phyloP scores from a whole-genome alignment of 495 filamentous ascomycete genomes.

The Xylaria venustula region DNA sequence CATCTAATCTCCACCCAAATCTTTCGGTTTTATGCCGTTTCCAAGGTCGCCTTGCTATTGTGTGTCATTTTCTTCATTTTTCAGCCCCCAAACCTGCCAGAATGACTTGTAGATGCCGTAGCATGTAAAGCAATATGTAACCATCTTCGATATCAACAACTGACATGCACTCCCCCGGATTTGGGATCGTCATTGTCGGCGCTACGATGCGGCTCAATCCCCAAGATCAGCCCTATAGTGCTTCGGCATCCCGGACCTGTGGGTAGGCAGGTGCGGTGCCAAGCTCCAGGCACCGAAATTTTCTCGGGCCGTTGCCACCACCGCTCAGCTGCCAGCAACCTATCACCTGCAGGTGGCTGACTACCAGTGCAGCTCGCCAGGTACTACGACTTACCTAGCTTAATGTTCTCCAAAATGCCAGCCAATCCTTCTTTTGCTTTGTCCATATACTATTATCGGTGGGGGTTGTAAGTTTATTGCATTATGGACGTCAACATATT shows the following conservation, averaged over 20 bases:
- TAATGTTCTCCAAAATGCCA: too few relatives aligned
- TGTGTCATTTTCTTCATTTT: constrained; percentile 21
- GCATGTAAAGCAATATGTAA: constrained; percentile 16
- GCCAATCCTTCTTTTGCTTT: too few relatives aligned
- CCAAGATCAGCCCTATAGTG: constrained; percentile 33
- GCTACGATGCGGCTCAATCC: constrained; percentile 38
- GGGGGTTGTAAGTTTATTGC: too few relatives aligned
- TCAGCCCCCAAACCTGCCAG: not conserved
- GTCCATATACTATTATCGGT: too few relatives aligned
- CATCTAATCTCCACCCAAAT: constrained; percentile 1
- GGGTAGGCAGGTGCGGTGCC: constrained; percentile 22
- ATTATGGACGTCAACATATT: too few relatives aligned
- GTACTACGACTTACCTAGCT: not conserved
- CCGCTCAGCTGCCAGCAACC: not conserved
- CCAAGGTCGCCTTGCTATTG: constrained; percentile 15
- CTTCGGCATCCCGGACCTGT: constrained; percentile 26
- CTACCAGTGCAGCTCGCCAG: not conserved
- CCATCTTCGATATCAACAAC: constrained; percentile 29
- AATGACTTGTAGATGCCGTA: not conserved
- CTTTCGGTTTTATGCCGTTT: not conserved
- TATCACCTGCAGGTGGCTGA: too few relatives aligned
- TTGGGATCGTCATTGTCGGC: constrained; percentile 33
- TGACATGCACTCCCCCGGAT: constrained; percentile 24
- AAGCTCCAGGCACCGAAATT: constrained; percentile 8
- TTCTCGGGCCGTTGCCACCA: not conserved